Evolutionary conservation across 768 basidiomycete genomes (phyloP).

Genomic region (Trametes punicea): DNA sequence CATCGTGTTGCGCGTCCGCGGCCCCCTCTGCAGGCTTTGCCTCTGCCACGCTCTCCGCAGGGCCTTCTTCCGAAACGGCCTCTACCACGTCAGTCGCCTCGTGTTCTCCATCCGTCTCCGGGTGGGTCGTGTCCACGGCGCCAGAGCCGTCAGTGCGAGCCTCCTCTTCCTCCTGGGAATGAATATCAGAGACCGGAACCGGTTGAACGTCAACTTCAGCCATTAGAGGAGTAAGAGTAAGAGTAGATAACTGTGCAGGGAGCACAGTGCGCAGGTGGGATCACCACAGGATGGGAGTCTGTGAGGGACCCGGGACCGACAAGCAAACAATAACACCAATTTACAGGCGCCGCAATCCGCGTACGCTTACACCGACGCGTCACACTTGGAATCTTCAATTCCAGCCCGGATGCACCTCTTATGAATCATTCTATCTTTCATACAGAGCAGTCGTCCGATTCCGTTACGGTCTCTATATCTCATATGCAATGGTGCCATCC

Average conservation of each 20-base stretch:
- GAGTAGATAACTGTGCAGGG: constrained; percentile 17
- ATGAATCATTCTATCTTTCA: no score
- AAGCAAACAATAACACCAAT: constrained; percentile 19
- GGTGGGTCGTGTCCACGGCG: constrained; percentile 21
- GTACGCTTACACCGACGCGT: constrained; percentile 19
- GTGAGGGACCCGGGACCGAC: constrained; percentile 13
- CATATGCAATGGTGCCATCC: neutral
- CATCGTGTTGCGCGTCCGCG: constrained; percentile 8
- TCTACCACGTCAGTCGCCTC: constrained; percentile 36
- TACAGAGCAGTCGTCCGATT: no score
- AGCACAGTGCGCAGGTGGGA: constrained; percentile 20
- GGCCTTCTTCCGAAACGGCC: constrained; percentile 21
- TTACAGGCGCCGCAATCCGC: constrained; percentile 19
- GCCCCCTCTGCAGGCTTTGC: constrained; percentile 16
- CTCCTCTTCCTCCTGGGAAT: constrained; percentile 23
- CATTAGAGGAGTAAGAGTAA: constrained; percentile 29
- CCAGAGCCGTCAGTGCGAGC: constrained; percentile 25
- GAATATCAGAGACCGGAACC: constrained; percentile 19
- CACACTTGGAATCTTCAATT: constrained; percentile 2
- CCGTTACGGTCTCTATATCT: neutral
- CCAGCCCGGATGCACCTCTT: neutral
- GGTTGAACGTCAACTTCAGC: constrained; percentile 32
- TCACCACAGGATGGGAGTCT: constrained; percentile 21
- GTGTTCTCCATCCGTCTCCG: constrained; percentile 34
- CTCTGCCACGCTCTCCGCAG: constrained; percentile 19